These are phyloP conservation scores for Kluyveromyces marxianus DNA, from an alignment of 1,139 yeast species.

Conservation along the genomic window DNA sequence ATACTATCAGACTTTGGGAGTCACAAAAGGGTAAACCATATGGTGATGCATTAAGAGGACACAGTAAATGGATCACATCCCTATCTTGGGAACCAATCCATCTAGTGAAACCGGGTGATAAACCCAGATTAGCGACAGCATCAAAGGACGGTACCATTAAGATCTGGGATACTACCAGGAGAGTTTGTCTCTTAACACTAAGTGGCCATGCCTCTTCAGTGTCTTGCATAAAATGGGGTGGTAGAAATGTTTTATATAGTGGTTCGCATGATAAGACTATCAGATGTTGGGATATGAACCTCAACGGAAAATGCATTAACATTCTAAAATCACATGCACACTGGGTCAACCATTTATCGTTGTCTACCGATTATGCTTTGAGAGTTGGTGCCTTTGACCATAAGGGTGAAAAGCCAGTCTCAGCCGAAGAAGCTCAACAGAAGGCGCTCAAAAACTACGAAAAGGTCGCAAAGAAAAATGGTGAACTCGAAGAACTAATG, in stretches of 20 bases:
- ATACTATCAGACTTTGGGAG: constrained; percentile 83
- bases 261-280: constrained; percentile 95
- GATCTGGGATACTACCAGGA: constrained; percentile 81
- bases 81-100: constrained; percentile 94
- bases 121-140: constrained; percentile 74
- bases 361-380: constrained; percentile 83
- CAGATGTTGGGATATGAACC: constrained; percentile 81
- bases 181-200: constrained; percentile 63
- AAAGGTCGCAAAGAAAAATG: constrained; percentile 67
- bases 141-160: constrained; percentile 89
- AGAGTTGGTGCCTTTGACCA: constrained; percentile 79
- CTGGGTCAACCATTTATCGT: constrained; percentile 92
- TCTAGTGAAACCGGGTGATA: constrained; percentile 53
- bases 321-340: constrained; percentile 87
- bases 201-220: constrained; percentile 87
- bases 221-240: constrained; percentile 96
- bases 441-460: constrained; percentile 65
- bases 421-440: constrained; percentile 48
- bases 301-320: constrained; percentile 66
- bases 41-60: constrained; percentile 75
- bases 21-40: constrained; percentile 63
- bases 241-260: constrained; percentile 74
- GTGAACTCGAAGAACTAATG: constrained; percentile 65
- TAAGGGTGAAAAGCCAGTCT: constrained; percentile 42
- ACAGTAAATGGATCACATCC: constrained; percentile 82